A percentile compares a stretch with the other conserved stretches of the same genome.
Evolutionary conservation across 495 filamentous ascomycete genomes (phyloP).

Genomic region (Penicillium pancosmium): DNA sequence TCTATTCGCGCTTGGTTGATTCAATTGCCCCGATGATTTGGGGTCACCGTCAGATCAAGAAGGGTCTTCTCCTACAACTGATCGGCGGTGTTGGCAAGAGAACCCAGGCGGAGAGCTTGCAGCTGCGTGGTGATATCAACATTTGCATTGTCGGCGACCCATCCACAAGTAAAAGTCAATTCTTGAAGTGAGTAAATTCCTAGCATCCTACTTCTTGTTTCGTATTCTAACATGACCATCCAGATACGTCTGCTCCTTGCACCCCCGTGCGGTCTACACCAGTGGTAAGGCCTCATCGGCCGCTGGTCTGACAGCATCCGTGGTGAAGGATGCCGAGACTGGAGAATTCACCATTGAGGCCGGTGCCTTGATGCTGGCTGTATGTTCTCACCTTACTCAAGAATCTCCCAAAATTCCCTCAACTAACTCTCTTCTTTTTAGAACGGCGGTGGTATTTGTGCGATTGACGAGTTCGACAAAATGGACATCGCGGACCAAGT

Average conservation of each 20-base stretch:
- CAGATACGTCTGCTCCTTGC: slow-evolving; percentile 88
- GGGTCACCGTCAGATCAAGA: slow-evolving; percentile 97
- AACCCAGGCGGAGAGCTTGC: slow-evolving; percentile 86
- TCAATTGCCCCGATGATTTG: slow-evolving; percentile 97
- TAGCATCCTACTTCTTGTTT: background rate
- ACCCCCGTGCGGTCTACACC: slow-evolving; percentile 95
- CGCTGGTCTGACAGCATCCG: slow-evolving; percentile 94
- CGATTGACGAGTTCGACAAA: slow-evolving; percentile 99
- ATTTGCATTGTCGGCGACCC: slow-evolving; percentile 98
- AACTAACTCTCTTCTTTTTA: slow-evolving; percentile 20
- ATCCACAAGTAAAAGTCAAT: slow-evolving; percentile 97
- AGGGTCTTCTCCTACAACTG: slow-evolving; percentile 89
- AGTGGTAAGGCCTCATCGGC: slow-evolving; percentile 97
- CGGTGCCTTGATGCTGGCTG: slow-evolving; percentile 96
- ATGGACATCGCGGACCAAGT: slow-evolving; percentile 99
- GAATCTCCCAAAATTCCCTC: no score
- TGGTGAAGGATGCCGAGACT: slow-evolving; percentile 97
- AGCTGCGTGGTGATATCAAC: slow-evolving; percentile 94
- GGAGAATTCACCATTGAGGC: slow-evolving; percentile 99
- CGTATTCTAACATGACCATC: slow-evolving; percentile 8
- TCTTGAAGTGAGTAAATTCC: slow-evolving; percentile 69
- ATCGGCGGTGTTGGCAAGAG: slow-evolving; percentile 89
- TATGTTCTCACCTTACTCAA: slow-evolving; percentile 44
- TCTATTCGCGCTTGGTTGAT: slow-evolving; percentile 90
- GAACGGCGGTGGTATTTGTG: slow-evolving; percentile 79